Base-by-base conservation (phyloP, 2,329 filamentous ascomycete species). In the Paramyrothecium roridum region DNA sequence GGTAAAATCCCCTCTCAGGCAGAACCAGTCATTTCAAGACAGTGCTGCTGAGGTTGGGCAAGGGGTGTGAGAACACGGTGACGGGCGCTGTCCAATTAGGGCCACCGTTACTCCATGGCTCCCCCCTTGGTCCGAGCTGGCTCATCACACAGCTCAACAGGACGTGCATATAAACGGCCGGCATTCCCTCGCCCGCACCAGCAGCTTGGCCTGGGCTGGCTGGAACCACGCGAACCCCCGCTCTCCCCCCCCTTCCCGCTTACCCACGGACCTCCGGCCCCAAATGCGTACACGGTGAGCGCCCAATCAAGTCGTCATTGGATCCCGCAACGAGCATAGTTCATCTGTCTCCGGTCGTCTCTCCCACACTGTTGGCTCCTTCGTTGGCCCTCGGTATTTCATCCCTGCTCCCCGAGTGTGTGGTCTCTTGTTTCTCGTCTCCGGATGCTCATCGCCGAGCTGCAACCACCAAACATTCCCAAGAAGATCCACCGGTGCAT, bases 131-230 rank as follows among this genome's bases (percentile, higher is more conserved):
- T 19, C 37, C 37, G 37, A 43, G 37, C 37, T 43, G 37, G 37
- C 37, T 16, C 37, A 43, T 43, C 37, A 43, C 37, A 43, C 37
- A 13, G n/a, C 13, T 19, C 37, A 43, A 13, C 37, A n/a, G 20
- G 49, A 69, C 69, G 68, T 70, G 73, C 76, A 79, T 78, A 79
- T 79, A 79, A 79, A 79, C 76, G 73, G 63, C 65, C 67, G 67
- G 63, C 66, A 70, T 73, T 77, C 75, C 75, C 75, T 71, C 69
- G 60, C 59, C 48, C 55, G 54, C 54, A 53, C 55, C 60, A 60
- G 50, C 64, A 59, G 57, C 58, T 55, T 56, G 63, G 56, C 57
- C 40, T 62, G 57, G 46, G 20, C 46, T 48, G 46, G 46, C 22
- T 48, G 46, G 20, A 48, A 48, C 46, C 46, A 30, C 26, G 26